Percentiles rank a stretch among this genome's conserved stretches.
Evolutionary conservation across 2,329 filamentous ascomycete genomes (phyloP).

Genomic region (Trichoderma polysporum): DNA sequence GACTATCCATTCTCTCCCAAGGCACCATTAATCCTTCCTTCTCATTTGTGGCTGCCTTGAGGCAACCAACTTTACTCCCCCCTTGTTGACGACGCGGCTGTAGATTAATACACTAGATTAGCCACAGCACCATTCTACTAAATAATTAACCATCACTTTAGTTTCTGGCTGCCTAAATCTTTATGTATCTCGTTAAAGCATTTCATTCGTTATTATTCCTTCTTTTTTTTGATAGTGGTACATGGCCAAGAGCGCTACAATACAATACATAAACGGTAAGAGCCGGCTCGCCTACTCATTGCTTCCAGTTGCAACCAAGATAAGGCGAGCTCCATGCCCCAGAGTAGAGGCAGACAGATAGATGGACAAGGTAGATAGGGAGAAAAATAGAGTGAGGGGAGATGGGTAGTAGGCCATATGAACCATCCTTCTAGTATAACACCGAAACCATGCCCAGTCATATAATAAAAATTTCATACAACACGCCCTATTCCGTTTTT

Average conservation of each 20-base stretch:
- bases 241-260: constrained; percentile 31
- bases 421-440: constrained; percentile 38
- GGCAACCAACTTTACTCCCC: background rate
- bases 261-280: constrained; percentile 30
- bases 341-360: constrained; percentile 2
- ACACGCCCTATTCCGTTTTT: constrained; percentile 22
- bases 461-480: constrained; percentile 29
- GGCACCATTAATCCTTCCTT: background rate
- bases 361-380: constrained; percentile 5
- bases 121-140: background rate
- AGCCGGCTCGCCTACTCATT: constrained; percentile 22
- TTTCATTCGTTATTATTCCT: constrained; percentile 19
- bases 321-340: background rate
- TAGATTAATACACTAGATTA: background rate
- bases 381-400: constrained; percentile 36
- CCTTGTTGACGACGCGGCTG: background rate
- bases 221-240: constrained; percentile 18
- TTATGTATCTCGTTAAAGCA: constrained; percentile 9
- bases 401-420: constrained; percentile 32
- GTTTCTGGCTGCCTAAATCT: background rate
- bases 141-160: background rate
- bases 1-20: too few relatives aligned
- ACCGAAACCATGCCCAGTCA: constrained; percentile 48
- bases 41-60: constrained; percentile 12
- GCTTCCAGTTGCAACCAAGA: too few relatives aligned